Evolutionary conservation across 2,329 filamentous ascomycete genomes (phyloP).

Genomic region (Xylariaceae sp.): DNA sequence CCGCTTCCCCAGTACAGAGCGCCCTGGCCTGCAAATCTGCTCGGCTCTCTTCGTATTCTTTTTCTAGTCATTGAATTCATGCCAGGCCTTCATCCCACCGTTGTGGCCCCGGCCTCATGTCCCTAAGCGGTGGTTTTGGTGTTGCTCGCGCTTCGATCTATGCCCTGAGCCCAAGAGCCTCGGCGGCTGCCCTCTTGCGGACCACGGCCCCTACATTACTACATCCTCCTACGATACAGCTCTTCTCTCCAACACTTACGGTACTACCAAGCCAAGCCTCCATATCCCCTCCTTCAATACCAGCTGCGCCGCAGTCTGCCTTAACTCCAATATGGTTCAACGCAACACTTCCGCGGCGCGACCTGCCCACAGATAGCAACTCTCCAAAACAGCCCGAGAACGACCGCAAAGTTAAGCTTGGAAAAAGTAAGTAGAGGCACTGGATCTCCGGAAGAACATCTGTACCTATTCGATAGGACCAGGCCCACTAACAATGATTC

Average conservation of each 20-base stretch:
- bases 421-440: constrained; percentile 48
- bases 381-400: constrained; percentile 40
- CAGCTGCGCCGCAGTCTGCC: constrained; percentile 25
- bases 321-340: constrained; percentile 44
- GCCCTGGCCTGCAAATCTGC: constrained; percentile 5
- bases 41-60: constrained; percentile 1
- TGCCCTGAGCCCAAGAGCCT: constrained; percentile 27
- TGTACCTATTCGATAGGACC: background rate
- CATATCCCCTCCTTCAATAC: constrained; percentile 12
- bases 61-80: constrained; percentile 25
- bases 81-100: constrained; percentile 20
- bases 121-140: constrained; percentile 32
- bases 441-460: background rate
- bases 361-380: constrained; percentile 23
- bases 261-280: constrained; percentile 14
- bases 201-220: constrained; percentile 6
- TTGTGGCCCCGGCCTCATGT: constrained; percentile 34
- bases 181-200: constrained; percentile 21
- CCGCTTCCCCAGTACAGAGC: background rate
- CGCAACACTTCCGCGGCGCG: constrained; percentile 34
- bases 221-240: background rate
- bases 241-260: constrained; percentile 7
- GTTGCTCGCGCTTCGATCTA: constrained; percentile 31
- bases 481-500: constrained; percentile 20
- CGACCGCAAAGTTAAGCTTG: constrained; percentile 58